Conservation (phyloP, 495 filamentous ascomycete species). For the Penicillium coprophilum region DNA sequence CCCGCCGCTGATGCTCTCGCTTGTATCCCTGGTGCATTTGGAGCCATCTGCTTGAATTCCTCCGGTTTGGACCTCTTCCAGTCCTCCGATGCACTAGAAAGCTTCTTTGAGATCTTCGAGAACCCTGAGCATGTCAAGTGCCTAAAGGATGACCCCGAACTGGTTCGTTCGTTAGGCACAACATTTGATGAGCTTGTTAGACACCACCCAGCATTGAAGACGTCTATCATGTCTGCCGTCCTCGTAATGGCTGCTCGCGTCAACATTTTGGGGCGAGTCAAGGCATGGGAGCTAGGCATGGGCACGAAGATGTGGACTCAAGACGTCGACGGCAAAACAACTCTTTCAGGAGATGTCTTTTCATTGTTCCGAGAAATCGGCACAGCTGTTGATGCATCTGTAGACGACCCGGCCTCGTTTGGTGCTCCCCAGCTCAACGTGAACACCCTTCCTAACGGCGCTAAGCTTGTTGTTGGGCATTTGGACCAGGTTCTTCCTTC, state of each 20-base stretch:
- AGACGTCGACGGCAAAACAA: constrained; percentile 37
- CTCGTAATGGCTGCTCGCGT: constrained; percentile 82
- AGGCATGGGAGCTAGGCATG: constrained; percentile 64
- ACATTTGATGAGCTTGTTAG: constrained; percentile 93
- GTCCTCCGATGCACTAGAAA: constrained; percentile 73
- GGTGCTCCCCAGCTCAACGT: constrained; percentile 36
- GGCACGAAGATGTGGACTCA: constrained; percentile 78
- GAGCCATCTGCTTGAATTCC: constrained; percentile 89
- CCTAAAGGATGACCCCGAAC: constrained; percentile 65
- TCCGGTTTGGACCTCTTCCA: constrained; percentile 88
- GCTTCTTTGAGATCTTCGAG: constrained; percentile 92
- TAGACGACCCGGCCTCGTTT: constrained; percentile 31
- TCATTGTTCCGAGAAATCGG: constrained; percentile 41
- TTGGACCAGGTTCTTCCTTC: constrained; percentile 31
- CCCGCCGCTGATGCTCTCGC: constrained; percentile 82
- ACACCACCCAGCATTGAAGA: constrained; percentile 83
- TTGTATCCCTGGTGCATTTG: constrained; percentile 81
- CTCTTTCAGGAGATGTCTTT: constrained; percentile 32
- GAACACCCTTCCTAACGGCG: constrained; percentile 39
- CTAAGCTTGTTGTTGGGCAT: constrained; percentile 37
- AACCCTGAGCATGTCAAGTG: constrained; percentile 84
- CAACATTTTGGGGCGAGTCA: constrained; percentile 62
- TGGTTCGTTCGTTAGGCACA: constrained; percentile 60
- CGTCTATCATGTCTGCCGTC: constrained; percentile 73
- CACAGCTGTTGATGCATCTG: constrained; percentile 26